Evolutionary conservation across 805 yeast species (phyloP).

Genomic region (Suhomyces prunicola): DNA sequence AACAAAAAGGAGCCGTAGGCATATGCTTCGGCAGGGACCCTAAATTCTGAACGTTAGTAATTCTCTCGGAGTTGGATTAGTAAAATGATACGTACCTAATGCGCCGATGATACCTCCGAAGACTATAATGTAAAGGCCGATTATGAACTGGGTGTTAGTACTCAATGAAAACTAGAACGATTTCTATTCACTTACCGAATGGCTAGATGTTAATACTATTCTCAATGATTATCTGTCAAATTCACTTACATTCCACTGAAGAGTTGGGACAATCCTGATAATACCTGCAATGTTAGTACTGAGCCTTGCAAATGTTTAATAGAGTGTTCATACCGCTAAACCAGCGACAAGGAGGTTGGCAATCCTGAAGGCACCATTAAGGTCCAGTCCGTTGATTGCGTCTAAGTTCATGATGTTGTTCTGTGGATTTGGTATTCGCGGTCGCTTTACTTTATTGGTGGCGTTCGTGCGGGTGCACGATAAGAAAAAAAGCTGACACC

Average conservation of each 20-base stretch:
- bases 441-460: background rate
- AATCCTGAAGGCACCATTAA: slow-evolving; percentile 44
- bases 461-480: slow-evolving; percentile 1
- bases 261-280: slow-evolving; percentile 49
- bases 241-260: slow-evolving; percentile 46
- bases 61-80: background rate
- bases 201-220: slow-evolving; percentile 27
- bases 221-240: too few relatives aligned
- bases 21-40: slow-evolving; percentile 57
- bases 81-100: slow-evolving; percentile 36
- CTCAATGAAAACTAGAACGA: background rate
- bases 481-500: background rate
- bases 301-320: background rate
- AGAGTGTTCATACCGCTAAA: slow-evolving; percentile 36
- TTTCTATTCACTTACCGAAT: slow-evolving; percentile 25
- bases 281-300: slow-evolving; percentile 28
- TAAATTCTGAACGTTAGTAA: slow-evolving; percentile 39
- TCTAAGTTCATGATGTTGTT: slow-evolving; percentile 41
- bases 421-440: background rate
- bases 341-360: slow-evolving; percentile 57
- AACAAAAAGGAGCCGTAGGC: slow-evolving; percentile 65
- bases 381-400: slow-evolving; percentile 40
- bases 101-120: slow-evolving; percentile 54
- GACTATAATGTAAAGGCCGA: slow-evolving; percentile 55
- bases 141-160: slow-evolving; percentile 45